Percentiles rank a stretch among this genome's conserved stretches.
These are phyloP conservation scores for Keqinozyma sinolaborantium DNA, from an alignment of 1,139 yeast genomes.

Conservation along the genomic window DNA sequence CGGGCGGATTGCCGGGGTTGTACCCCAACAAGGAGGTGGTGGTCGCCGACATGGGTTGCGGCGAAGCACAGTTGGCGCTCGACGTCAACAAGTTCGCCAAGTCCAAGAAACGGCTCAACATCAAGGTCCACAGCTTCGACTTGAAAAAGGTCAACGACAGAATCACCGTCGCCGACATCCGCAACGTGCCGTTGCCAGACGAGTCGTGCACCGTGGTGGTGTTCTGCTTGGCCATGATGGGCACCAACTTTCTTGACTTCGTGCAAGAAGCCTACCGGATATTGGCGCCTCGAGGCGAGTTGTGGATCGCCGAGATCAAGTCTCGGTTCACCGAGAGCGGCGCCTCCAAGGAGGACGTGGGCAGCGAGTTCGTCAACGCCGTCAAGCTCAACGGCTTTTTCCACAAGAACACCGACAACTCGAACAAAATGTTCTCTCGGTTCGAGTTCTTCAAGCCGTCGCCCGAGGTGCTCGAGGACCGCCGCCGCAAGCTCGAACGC, in stretches of 20 bases:
- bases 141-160: slow-evolving; percentile 80
- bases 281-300: slow-evolving; percentile 84
- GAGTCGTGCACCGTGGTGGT: slow-evolving; percentile 79
- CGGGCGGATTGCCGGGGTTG: slow-evolving; percentile 88
- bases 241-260: slow-evolving; percentile 91
- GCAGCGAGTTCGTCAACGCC: slow-evolving; percentile 74
- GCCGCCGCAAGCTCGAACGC: slow-evolving; percentile 60
- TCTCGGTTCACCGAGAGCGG: slow-evolving; percentile 70
- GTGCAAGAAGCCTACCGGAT: slow-evolving; percentile 86
- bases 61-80: slow-evolving; percentile 84
- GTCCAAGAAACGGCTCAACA: slow-evolving; percentile 29
- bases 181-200: slow-evolving; percentile 79
- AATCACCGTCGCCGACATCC: slow-evolving; percentile 93
- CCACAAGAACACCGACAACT: slow-evolving; percentile 83
- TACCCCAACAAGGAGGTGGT: slow-evolving; percentile 49
- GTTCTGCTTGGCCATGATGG: slow-evolving; percentile 94
- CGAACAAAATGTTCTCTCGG: slow-evolving; percentile 89
- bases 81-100: slow-evolving; percentile 53
- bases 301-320: slow-evolving; percentile 97
- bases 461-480: slow-evolving; percentile 61
- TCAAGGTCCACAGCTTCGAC: slow-evolving; percentile 85
- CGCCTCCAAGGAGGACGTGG: slow-evolving; percentile 36
- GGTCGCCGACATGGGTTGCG: slow-evolving; percentile 98
- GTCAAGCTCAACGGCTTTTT: slow-evolving; percentile 78
- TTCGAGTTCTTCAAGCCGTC: slow-evolving; percentile 93